phyloP scores from a whole-genome alignment of 495 filamentous ascomycete genomes.

The Tuber microsphaerosporum region DNA sequence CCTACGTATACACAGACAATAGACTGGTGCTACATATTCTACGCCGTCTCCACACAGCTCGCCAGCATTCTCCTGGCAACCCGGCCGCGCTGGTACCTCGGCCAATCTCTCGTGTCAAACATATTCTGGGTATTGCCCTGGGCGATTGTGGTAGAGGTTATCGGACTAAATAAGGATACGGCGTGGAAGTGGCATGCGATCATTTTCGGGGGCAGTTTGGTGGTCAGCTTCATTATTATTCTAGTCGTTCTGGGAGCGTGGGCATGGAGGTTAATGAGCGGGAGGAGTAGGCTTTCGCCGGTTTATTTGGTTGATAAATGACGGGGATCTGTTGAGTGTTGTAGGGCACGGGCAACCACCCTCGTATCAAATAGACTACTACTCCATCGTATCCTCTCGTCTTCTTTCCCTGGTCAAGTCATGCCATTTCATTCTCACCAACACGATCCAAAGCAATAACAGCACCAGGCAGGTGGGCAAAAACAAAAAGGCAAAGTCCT shows the following conservation, averaged over 20 bases:
- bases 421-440: background rate
- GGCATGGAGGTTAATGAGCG: slow-evolving; percentile 52
- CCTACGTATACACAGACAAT: slow-evolving; percentile 45
- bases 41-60: slow-evolving; percentile 58
- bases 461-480: background rate
- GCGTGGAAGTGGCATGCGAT: slow-evolving; percentile 64
- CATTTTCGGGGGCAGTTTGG: slow-evolving; percentile 63
- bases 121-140: slow-evolving; percentile 63
- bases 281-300: slow-evolving; percentile 41
- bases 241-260: slow-evolving; percentile 49
- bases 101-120: slow-evolving; percentile 59
- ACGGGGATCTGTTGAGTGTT: too few relatives aligned
- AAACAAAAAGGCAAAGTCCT: background rate
- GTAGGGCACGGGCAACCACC: too few relatives aligned
- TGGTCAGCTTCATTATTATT: slow-evolving; percentile 59
- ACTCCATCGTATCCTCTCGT: background rate
- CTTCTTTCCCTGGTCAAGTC: background rate
- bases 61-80: slow-evolving; percentile 61
- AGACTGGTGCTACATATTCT: slow-evolving; percentile 73
- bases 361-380: background rate
- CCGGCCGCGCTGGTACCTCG: slow-evolving; percentile 59
- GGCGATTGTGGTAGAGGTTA: slow-evolving; percentile 56
- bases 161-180: slow-evolving; percentile 47
- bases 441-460: background rate
- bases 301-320: slow-evolving; percentile 7